Evolutionary conservation across 441 rosid species (phyloP), one percentile per base, ranked within the genome.

Genomic region (Erodium texanum): DNA sequence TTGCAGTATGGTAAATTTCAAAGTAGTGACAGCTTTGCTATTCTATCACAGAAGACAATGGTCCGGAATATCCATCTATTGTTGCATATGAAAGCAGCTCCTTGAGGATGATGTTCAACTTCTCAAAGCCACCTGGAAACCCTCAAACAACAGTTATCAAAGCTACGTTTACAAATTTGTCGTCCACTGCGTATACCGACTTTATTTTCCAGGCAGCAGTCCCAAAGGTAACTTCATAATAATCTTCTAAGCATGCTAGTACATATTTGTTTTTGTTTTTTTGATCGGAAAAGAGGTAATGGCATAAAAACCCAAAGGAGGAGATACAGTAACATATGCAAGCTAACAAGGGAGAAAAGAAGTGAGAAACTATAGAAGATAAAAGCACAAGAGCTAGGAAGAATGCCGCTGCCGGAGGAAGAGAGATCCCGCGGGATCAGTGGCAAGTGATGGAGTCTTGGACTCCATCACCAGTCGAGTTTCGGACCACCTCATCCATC

Each of bases 141-240:
- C 89, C 86, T 0, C 93, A 90, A 73, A 80, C 84, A 11, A 86
- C 97, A 66, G 66, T 78, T 64, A 85, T 95, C 67, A 77, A 74
- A 67, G 97, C 97, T 32, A 83, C 89, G 36, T 95, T 95, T 80
- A 80, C 80, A 65, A 95, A 95, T 76, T 73, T 87, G 82, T 86
- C 95, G 50, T 71, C 85, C 22, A 82, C 83, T 78, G 72, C 68
- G 29, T 86, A 76, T 70, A 81, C 91, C 45, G 95, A 92, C 79
- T 95, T 92, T 82, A 75, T 87, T 72, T 94, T 95, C 81, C 96
- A 88, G 84, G 99, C 98, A 2, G 99, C 99, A 70, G 99, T 95
- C 75, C 99, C 99, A 23, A 95, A 95, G 99, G 98, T 95, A 80
- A 75, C 41, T 19, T 65, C 76, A 66, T 70, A 65, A 71, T 67